Evolutionary conservation across 352 stramenopile species (phyloP).

Genomic region (Saprolegnia parasitica): DNA sequence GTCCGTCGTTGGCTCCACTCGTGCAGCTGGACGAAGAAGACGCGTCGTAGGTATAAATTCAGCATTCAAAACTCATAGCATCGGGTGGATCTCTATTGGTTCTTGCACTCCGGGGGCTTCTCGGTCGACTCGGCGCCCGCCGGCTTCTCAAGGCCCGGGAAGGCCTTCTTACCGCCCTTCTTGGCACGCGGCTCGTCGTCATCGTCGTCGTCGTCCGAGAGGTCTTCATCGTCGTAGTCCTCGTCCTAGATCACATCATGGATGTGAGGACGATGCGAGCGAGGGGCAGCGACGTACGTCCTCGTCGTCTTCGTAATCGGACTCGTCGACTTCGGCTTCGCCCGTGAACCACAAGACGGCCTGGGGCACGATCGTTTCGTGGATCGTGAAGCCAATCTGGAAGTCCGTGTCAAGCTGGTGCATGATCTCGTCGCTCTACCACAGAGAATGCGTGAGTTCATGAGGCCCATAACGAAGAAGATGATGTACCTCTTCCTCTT

Average conservation of each 20-base stretch:
- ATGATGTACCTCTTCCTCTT: constrained; percentile 61
- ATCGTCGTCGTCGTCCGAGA: constrained; percentile 53
- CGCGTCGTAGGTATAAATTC: constrained; percentile 9
- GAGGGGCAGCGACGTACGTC: constrained; percentile 28
- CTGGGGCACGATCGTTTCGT: constrained; percentile 85
- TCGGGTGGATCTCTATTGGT: constrained; percentile 54
- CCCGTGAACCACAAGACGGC: constrained; percentile 84
- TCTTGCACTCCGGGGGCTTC: constrained; percentile 87
- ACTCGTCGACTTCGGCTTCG: constrained; percentile 73
- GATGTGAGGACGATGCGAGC: neutral
- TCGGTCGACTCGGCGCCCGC: constrained; percentile 46
- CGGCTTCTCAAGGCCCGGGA: constrained; percentile 58
- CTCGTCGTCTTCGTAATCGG: constrained; percentile 80
- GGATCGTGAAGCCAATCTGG: constrained; percentile 81
- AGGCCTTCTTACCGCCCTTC: constrained; percentile 66
- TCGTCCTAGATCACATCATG: constrained; percentile 3
- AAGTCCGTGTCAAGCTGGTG: constrained; percentile 78
- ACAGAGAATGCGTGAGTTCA: constrained; percentile 7
- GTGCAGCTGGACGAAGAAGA: constrained; percentile 46
- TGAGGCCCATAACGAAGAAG: neutral
- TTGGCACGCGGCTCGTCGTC: constrained; percentile 47
- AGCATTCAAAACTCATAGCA: constrained; percentile 3
- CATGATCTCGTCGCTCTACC: constrained; percentile 83
- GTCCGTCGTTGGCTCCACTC: constrained; percentile 85
- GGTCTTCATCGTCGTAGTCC: constrained; percentile 47